Base-by-base conservation (phyloP, 75 land plant species). In the Selaginella moellendorffii region DNA sequence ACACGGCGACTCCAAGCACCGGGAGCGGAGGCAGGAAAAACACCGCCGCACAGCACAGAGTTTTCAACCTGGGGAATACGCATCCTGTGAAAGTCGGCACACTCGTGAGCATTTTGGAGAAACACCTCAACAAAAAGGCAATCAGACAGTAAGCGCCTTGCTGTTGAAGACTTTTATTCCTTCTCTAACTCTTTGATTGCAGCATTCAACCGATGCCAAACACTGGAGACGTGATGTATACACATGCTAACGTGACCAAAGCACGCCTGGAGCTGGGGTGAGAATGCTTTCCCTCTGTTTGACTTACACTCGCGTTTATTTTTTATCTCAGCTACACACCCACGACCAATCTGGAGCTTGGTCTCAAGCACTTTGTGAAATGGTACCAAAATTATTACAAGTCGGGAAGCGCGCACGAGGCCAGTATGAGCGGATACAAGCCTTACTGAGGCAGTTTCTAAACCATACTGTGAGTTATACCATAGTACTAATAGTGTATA, bases 301-400 rank as follows among this genome's bases (percentile, higher is more conserved):
- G n/a, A n/a, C n/a, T n/a, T n/a, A n/a, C n/a, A n/a, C n/a, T n/a
- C n/a, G n/a, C n/a, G n/a, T n/a, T n/a, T n/a, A n/a, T n/a, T n/a
- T n/a, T 23, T 56, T 56, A 19, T 23, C 19, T 2, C 71, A 58
- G 71, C n/a, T 71, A 71, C 46, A 71, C 54, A 0, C 73, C 73
- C 19, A 27, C 28, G 2, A 66, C 71, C 12, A 54, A 71, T 24
- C 46, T 71, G 26, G 71, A 65, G 21, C 53, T 69, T 9, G 73
- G 73, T 24, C 51, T 71, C 42, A 54, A 54, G 42, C 27, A 68
- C 14, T 71, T 71, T 66, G 73, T 71, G 26, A 71, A 71, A 52
- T 71, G 73, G 73, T 71, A 71, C 61, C 31, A 54, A 1, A 52
- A 31, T 24, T 71, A 71, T 54, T 71, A 71, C 54, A 64, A 68